Evolutionary conservation across 169 alveolate genomes (phyloP), one percentile per base, ranked within the genome.

Genomic region (Plasmodium malariae): DNA sequence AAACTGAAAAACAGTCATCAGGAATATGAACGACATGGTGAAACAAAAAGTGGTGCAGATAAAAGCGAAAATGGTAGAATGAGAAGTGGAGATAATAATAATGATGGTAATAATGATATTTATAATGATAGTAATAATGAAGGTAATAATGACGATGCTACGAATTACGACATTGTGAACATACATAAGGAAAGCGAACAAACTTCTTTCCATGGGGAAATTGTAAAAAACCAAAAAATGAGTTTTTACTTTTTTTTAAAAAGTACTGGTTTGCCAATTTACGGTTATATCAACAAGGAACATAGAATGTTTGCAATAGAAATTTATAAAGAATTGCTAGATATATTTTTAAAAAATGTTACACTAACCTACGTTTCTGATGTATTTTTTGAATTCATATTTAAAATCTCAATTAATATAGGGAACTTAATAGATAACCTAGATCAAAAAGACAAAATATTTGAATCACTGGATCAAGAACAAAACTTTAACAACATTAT

Each of bases 281-380:
- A 74, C 7, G 85, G 76, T 70, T 59, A 36, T 12, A 70, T 86
- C 4, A 68, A 57, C n/a, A 68, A 71, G 28, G 92, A 86, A 28
- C 51, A 60, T 24, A 59, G 92, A 69, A 70, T 62, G 76, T 86
- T 86, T 72, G 92, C 92, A 43, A 70, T 71, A 55, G 92, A 86
- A 86, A 86, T 86, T 24, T 86, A 70, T 63, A 49, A 86, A 69
- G 92, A 86, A 55, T 19, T 86, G 62, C 34, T 86, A 2, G 92
- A 69, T 54, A 70, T 86, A 69, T 86, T 70, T 74, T 69, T 86
- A 74, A 70, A 43, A 49, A 69, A 86, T 51, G 87, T 86, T 32
- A 70, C 87, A 11, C 21, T 86, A 55, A 70, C 76, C 19, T 54
- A 71, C 63, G 37, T 71, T 69, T 71, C 92, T 21, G 71, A 86